phyloP scores from a whole-genome alignment of 371 early-diverging fungal species.

The Mucor indicus region DNA sequence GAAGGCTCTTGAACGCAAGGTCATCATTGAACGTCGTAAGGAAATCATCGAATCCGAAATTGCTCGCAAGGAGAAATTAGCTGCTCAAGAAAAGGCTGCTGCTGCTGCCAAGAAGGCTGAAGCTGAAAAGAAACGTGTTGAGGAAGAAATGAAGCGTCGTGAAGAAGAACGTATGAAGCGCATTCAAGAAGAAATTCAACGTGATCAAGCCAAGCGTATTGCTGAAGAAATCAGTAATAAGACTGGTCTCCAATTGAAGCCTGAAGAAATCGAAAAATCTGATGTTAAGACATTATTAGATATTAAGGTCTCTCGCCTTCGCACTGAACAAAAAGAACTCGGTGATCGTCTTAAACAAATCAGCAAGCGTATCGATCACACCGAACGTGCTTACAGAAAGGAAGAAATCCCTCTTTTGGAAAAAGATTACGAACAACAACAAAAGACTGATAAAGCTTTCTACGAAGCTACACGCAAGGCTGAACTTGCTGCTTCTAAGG shows the following conservation, averaged over 20 bases:
- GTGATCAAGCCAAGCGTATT: constrained; percentile 82
- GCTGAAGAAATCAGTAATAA: constrained; percentile 83
- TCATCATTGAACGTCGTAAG: constrained; percentile 90
- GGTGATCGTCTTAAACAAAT: constrained; percentile 70
- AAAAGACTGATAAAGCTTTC: constrained; percentile 76
- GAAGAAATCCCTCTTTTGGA: constrained; percentile 91
- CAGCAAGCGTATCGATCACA: constrained; percentile 83
- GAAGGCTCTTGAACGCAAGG: constrained; percentile 72
- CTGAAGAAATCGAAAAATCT: constrained; percentile 81
- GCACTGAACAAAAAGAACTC: constrained; percentile 86
- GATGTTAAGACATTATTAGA: constrained; percentile 81
- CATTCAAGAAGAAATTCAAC: constrained; percentile 79
- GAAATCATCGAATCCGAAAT: constrained; percentile 81
- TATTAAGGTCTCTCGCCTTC: constrained; percentile 87
- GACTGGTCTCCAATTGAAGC: constrained; percentile 77
- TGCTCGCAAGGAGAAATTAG: constrained; percentile 76
- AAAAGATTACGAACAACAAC: constrained; percentile 90
- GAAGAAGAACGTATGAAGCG: constrained; percentile 81
- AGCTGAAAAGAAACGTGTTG: constrained; percentile 78
- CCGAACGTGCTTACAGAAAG: constrained; percentile 95
- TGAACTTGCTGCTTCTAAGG: constrained; percentile 58
- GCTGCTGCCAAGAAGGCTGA: constrained; percentile 81
- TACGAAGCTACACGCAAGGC: constrained; percentile 76
- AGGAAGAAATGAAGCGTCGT: constrained; percentile 81
- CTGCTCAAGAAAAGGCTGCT: constrained; percentile 71